phyloP scores from a whole-genome alignment of 352 stramenopile species.

The Pythium sp. region DNA sequence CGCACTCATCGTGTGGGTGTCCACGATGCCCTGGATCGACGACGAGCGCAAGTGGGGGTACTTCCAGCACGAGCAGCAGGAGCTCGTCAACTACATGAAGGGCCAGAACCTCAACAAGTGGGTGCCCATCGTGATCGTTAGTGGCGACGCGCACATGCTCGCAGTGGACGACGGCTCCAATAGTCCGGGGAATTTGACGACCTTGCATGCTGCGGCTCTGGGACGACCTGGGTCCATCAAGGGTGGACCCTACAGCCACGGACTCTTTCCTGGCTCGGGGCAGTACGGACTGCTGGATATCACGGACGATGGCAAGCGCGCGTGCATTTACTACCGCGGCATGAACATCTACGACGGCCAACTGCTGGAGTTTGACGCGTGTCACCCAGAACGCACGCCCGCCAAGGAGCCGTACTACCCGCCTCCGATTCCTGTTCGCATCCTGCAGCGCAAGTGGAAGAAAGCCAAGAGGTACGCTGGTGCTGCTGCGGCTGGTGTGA shows the following conservation, averaged over 20 bases:
- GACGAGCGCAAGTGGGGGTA: conserved; percentile 86
- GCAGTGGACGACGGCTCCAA: conserved; percentile 79
- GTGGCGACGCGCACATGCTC: conserved; percentile 89
- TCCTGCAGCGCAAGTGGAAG: conserved; percentile 54
- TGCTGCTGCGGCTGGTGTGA: neutral
- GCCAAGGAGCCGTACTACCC: conserved; percentile 55
- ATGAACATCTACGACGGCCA: conserved; percentile 53
- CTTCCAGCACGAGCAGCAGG: conserved; percentile 75
- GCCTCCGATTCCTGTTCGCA: conserved; percentile 50
- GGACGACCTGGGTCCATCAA: conserved; percentile 82
- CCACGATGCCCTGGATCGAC: conserved; percentile 87
- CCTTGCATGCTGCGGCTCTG: conserved; percentile 80
- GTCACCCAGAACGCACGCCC: conserved; percentile 62
- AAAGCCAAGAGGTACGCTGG: conserved; percentile 37
- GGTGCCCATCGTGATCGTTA: conserved; percentile 80
- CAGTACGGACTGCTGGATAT: conserved; percentile 84
- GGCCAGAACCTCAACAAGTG: conserved; percentile 58
- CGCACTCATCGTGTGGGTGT: conserved; percentile 81
- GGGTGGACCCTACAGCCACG: conserved; percentile 86
- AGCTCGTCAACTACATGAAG: conserved; percentile 76
- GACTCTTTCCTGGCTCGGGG: conserved; percentile 67
- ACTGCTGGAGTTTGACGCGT: conserved; percentile 77
- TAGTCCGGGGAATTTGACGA: conserved; percentile 68
- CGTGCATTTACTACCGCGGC: conserved; percentile 73
- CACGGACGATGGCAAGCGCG: conserved; percentile 57